These are phyloP conservation scores for Voacanga thouarsii DNA, from an alignment of 257 asterid genomes.

Conservation along the genomic window DNA sequence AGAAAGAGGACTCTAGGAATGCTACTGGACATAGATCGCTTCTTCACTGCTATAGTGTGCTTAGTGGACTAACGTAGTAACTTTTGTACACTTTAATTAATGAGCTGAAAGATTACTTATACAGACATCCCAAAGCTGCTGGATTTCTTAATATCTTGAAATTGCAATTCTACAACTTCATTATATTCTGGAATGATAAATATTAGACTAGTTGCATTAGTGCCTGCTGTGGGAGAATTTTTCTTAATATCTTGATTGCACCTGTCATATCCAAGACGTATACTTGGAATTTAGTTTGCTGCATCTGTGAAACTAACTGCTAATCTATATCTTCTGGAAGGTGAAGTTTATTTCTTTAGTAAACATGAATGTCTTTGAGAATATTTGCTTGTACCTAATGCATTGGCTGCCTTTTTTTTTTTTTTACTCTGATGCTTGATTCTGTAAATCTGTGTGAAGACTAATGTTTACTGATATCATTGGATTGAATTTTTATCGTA, in stretches of 20 bases:
- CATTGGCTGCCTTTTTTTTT: neutral
- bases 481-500: neutral
- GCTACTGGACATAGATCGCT: no score
- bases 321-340: neutral
- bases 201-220: no score
- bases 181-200: no score
- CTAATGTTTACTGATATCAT: neutral
- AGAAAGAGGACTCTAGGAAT: no score
- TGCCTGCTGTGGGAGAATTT: no score
- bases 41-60: no score
- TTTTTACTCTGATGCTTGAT: neutral
- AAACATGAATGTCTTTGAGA: neutral
- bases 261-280: neutral
- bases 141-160: neutral
- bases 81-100: no score
- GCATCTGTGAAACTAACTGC: neutral
- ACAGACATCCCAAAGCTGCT: neutral
- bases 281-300: neutral
- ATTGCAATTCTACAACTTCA: no score
- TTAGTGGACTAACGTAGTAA: no score
- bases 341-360: neutral
- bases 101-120: neutral
- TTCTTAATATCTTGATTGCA: no score
- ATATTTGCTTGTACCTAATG: neutral
- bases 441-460: neutral